These are phyloP conservation scores for Tothia fuscella DNA, from an alignment of 2,329 filamentous ascomycete genomes.

Conservation along the genomic window DNA sequence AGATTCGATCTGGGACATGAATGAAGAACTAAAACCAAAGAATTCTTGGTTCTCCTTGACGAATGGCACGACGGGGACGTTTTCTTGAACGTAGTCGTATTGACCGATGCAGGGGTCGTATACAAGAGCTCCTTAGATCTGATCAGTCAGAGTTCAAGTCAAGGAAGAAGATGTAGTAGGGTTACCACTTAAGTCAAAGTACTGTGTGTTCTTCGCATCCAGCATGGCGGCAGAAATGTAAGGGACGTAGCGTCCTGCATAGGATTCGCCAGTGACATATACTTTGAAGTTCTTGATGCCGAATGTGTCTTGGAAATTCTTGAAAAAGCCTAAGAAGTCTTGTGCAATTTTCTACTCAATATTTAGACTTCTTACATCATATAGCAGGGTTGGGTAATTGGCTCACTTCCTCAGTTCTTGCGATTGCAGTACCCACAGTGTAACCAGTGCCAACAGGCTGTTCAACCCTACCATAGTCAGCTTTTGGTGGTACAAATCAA, in stretches of 20 bases:
- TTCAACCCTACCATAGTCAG: conserved; percentile 11
- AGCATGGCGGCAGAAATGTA: conserved; percentile 12
- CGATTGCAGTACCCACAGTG: conserved; percentile 8
- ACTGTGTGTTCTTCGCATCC: conserved; percentile 10
- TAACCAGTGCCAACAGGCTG: conserved; percentile 16
- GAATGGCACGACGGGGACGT: conserved; percentile 27
- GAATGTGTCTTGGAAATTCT: conserved; percentile 14
- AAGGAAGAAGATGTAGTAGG: not conserved
- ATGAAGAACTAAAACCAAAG: conserved; percentile 33
- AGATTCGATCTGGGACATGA: conserved; percentile 27
- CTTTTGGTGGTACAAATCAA: not conserved
- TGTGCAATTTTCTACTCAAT: conserved; percentile 13
- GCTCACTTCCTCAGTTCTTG: conserved; percentile 12
- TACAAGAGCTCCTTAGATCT: conserved; percentile 3
- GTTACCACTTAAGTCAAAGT: conserved; percentile 10
- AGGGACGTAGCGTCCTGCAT: conserved; percentile 14
- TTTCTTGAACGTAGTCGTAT: conserved; percentile 12
- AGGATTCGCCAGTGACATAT: conserved; percentile 14
- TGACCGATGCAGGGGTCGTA: conserved; percentile 13
- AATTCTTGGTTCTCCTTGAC: conserved; percentile 31
- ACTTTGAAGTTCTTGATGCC: conserved; percentile 13
- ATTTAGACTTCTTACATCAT: too few species aligned
- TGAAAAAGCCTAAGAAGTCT: conserved; percentile 14
- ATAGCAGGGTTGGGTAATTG: too few species aligned
- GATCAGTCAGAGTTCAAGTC: not conserved